Percentiles rank a stretch among this genome's conserved stretches.
Conservation (phyloP, 2,329 filamentous ascomycete genomes). For the Calonectria crousiana region DNA sequence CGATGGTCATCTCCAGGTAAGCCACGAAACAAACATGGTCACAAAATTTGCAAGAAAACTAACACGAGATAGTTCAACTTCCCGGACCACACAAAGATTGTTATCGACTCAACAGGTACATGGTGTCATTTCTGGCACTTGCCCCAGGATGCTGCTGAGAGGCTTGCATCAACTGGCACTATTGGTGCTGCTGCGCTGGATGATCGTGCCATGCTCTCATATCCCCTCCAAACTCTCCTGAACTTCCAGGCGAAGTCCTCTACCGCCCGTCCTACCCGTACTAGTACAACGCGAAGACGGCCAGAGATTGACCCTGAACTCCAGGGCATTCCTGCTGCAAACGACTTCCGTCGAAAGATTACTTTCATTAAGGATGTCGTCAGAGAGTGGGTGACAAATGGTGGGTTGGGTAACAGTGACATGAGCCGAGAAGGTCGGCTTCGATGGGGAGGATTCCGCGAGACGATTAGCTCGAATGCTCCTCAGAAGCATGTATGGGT, state of each 20-base stretch:
- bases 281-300: conserved; percentile 64
- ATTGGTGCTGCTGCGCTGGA: conserved; percentile 78
- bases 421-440: conserved; percentile 67
- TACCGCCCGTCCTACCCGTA: conserved; percentile 54
- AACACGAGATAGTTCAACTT: conserved; percentile 78
- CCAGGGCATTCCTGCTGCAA: conserved; percentile 76
- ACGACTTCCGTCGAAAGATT: conserved; percentile 80
- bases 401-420: conserved; percentile 76
- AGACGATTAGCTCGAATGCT: conserved; percentile 62
- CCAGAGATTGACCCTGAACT: conserved; percentile 72
- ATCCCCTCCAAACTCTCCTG: conserved; percentile 78
- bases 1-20: conserved; percentile 82
- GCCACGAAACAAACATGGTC: neutral
- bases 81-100: conserved; percentile 88
- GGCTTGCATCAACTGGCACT: conserved; percentile 73
- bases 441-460: conserved; percentile 70
- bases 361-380: conserved; percentile 78
- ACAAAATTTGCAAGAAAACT: conserved; percentile 23
- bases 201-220: conserved; percentile 77
- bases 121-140: conserved; percentile 85
- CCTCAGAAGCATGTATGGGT: conserved; percentile 77
- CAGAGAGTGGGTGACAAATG: conserved; percentile 77
- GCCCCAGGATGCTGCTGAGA: conserved; percentile 75
- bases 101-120: conserved; percentile 79
- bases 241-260: conserved; percentile 70